phyloP scores from a whole-genome alignment of 129 eudicot genomes.

The Pseudognaphalium luteoalbum region DNA sequence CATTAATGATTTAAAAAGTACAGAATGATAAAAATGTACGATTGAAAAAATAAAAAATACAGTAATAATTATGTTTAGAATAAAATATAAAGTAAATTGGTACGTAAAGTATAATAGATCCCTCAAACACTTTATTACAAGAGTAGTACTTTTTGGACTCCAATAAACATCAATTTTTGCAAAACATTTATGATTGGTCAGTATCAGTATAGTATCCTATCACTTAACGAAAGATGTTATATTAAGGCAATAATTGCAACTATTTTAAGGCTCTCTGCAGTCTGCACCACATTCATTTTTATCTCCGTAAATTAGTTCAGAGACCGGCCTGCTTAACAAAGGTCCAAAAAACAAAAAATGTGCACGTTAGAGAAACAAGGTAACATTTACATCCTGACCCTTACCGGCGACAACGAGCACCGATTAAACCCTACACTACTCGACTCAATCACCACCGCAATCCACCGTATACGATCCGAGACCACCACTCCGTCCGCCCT shows the following conservation, averaged over 20 bases:
- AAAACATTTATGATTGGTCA: too few relatives aligned
- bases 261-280: neutral
- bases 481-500: conserved; percentile 52
- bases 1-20: too few relatives aligned
- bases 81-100: too few relatives aligned
- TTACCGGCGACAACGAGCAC: conserved; percentile 75
- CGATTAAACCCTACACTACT: conserved; percentile 71
- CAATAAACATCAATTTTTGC: too few relatives aligned
- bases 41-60: too few relatives aligned
- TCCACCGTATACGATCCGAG: conserved; percentile 42
- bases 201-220: neutral
- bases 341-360: conserved; percentile 28
- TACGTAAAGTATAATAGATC: too few relatives aligned
- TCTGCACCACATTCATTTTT: neutral
- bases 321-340: neutral
- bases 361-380: conserved; percentile 68
- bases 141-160: too few relatives aligned
- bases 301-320: neutral
- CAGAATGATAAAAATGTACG: too few relatives aligned
- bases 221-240: neutral
- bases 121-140: too few relatives aligned
- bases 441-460: conserved; percentile 47
- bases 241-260: neutral
- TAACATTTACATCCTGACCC: conserved; percentile 60
- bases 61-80: too few relatives aligned